phyloP scores from a whole-genome alignment of 148 eudicot species.

The Rhododendron mucronatum region DNA sequence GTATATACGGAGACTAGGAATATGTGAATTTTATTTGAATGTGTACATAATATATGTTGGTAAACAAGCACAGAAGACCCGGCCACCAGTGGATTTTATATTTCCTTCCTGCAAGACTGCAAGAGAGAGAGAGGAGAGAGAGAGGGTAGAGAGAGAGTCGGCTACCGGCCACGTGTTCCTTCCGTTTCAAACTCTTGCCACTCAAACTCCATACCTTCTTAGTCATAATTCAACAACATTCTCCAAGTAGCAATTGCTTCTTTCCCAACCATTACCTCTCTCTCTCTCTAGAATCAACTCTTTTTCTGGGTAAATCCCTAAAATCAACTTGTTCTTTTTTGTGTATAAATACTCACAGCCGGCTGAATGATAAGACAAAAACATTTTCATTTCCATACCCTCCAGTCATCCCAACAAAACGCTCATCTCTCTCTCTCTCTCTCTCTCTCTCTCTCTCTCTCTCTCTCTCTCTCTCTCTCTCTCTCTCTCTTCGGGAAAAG shows the following conservation, averaged over 20 bases:
- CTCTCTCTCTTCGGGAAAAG: not conserved
- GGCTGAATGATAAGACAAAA: not conserved
- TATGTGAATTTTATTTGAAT: not conserved
- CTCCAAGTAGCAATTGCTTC: not conserved
- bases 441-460: too few species aligned
- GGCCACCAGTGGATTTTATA: not conserved
- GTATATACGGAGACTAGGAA: not conserved
- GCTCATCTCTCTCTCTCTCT: not conserved
- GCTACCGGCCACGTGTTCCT: slow-evolving; percentile 13
- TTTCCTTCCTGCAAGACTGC: not conserved
- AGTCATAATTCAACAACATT: not conserved
- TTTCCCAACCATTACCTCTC: not conserved
- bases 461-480: not conserved
- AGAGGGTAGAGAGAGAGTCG: not conserved
- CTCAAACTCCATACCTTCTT: slow-evolving; percentile 12
- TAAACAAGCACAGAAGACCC: not conserved
- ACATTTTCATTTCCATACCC: not conserved
- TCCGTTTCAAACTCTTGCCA: slow-evolving; percentile 30
- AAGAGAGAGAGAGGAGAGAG: not conserved
- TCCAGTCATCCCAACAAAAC: not conserved
- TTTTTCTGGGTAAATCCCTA: not conserved
- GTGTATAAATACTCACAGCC: slow-evolving; percentile 2
- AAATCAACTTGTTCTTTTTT: not conserved
- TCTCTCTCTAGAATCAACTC: slow-evolving; percentile 1
- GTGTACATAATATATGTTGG: not conserved